These are phyloP conservation scores for Colletotrichum sojae DNA, from an alignment of 2,329 filamentous ascomycete genomes.

Conservation along the genomic window DNA sequence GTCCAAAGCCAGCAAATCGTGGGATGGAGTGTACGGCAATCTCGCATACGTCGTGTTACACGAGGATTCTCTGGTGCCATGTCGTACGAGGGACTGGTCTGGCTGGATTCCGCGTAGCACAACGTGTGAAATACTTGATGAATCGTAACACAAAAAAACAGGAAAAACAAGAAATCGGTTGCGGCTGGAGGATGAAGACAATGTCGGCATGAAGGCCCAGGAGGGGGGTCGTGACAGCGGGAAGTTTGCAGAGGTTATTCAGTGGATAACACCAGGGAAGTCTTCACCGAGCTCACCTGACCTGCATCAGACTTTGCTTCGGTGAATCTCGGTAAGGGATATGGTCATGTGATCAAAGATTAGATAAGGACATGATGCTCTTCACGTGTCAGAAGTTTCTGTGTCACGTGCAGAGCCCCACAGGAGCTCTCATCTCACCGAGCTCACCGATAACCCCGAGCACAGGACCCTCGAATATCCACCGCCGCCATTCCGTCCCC, in stretches of 20 bases:
- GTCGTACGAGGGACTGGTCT: constrained; percentile 24
- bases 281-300: background rate
- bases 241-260: constrained; percentile 38
- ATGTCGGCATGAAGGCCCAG: constrained; percentile 21
- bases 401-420: constrained; percentile 1
- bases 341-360: background rate
- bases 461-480: constrained; percentile 18
- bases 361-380: background rate
- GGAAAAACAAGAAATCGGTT: no score
- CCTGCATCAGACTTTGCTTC: background rate
- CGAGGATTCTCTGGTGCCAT: constrained; percentile 31
- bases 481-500: constrained; percentile 47
- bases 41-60: constrained; percentile 35
- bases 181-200: no score
- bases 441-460: constrained; percentile 39
- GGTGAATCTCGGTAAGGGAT: background rate
- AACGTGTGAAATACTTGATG: background rate
- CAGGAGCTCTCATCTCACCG: constrained; percentile 34
- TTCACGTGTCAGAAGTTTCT: no score
- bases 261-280: constrained; percentile 34
- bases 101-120: constrained; percentile 4
- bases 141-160: background rate
- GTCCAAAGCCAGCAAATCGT: background rate
- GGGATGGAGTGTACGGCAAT: constrained; percentile 28
- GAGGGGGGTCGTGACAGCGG: constrained; percentile 32